Evolutionary conservation across 1,139 yeast genomes (phyloP).

Genomic region (Kurtzmaniella natalensis): DNA sequence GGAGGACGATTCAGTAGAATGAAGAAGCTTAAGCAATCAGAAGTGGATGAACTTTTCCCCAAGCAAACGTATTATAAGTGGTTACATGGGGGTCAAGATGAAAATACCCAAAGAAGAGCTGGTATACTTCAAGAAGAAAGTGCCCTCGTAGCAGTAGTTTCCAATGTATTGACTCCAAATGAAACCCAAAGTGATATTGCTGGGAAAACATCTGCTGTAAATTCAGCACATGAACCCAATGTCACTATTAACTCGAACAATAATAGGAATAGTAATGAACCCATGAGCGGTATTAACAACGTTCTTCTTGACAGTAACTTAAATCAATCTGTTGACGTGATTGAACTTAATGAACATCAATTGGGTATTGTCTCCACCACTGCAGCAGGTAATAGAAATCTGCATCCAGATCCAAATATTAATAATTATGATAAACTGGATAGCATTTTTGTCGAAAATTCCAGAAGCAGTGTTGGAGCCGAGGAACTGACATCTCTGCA

Average conservation of each 20-base stretch:
- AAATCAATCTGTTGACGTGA: background rate
- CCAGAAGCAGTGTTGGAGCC: background rate
- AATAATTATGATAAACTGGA: background rate
- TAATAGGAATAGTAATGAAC: too few species aligned
- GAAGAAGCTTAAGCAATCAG: conserved; percentile 53
- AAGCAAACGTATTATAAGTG: conserved; percentile 56
- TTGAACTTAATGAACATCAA: background rate
- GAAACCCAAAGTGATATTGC: background rate
- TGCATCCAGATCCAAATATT: background rate
- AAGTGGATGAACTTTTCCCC: conserved; percentile 67
- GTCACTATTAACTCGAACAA: too few species aligned
- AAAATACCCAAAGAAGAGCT: conserved; percentile 29
- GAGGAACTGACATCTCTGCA: conserved; percentile 4
- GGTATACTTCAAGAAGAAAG: conserved; percentile 34
- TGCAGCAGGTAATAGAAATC: background rate
- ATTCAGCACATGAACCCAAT: too few species aligned
- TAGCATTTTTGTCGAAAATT: background rate
- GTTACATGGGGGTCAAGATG: conserved; percentile 54
- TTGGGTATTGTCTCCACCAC: background rate
- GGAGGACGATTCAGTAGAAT: conserved; percentile 41
- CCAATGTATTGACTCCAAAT: background rate
- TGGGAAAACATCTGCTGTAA: too few species aligned
- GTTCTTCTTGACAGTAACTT: too few species aligned
- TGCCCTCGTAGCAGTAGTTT: background rate
- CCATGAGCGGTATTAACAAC: too few species aligned